Conservation (phyloP, 2,329 filamentous ascomycete species). For the Hypoxylon sp. region DNA sequence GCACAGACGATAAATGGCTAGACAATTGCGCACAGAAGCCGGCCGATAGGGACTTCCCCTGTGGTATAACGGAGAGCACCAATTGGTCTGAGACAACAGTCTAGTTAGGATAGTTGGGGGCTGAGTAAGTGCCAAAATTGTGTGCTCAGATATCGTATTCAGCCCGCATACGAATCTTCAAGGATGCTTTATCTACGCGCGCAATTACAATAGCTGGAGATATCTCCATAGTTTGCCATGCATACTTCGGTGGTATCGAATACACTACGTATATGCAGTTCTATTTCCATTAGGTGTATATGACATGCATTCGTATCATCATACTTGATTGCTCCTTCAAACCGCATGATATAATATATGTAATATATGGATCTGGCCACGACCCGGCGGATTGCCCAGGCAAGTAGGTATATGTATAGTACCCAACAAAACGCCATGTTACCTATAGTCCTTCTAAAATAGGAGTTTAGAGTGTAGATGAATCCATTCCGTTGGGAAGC, state of each 20-base stretch:
- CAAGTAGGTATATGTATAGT: slow-evolving; percentile 14
- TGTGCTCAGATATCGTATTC: slow-evolving; percentile 15
- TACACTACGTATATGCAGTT: slow-evolving; percentile 2
- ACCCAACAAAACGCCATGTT: slow-evolving; percentile 25
- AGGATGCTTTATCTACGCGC: slow-evolving; percentile 7
- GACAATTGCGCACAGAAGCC: slow-evolving; percentile 4
- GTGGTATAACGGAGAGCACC: background rate
- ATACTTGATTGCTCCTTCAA: slow-evolving; percentile 23
- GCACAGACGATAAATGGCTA: background rate
- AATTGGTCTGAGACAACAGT: background rate
- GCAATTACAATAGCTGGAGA: background rate
- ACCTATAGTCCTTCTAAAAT: slow-evolving; percentile 17
- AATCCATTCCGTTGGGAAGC: slow-evolving; percentile 31
- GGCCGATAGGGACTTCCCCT: slow-evolving; percentile 2
- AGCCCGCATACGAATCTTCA: slow-evolving; percentile 19
- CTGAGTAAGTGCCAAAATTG: slow-evolving; percentile 4
- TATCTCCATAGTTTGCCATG: slow-evolving; percentile 4
- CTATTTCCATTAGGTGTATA: slow-evolving; percentile 19
- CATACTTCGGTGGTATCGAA: slow-evolving; percentile 12
- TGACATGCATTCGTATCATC: slow-evolving; percentile 28
- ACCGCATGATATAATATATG: slow-evolving; percentile 17
- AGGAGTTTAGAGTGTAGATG: slow-evolving; percentile 8
- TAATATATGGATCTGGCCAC: slow-evolving; percentile 9
- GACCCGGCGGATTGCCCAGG: slow-evolving; percentile 9
- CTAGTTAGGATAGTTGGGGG: background rate